Evolutionary conservation across 2,329 filamentous ascomycete genomes (phyloP), one percentile per base, ranked within the genome.

Genomic region (Aspergillus caelatus): DNA sequence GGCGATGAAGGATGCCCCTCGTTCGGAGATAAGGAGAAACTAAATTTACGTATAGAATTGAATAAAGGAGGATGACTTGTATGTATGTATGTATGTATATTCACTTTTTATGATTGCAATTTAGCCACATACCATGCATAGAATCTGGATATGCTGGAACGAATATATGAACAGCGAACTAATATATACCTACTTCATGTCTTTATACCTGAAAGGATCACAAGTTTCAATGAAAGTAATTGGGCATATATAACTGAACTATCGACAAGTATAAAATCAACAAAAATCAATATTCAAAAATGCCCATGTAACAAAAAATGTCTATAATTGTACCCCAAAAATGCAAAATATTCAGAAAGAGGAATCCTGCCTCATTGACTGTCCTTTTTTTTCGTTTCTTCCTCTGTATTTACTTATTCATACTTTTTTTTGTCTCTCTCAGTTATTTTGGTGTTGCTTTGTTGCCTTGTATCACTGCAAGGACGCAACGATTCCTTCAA

Each of bases 1-100:
- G 58, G 79, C 77, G 10, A 52, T 77, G 66, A 72, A 73, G 63
- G 73, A 75, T 43, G 30, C 14, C 10, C 34, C 48, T n/a, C 28
- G 16, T 16, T 52, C 28, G 28, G 48, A 34, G 6, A 12, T 10
- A 28, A 52, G 19, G 28, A 9, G 28, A 19, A 52, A 52, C 48
- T 32, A 21, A 32, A 21, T n/a, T 32, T 12, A 32, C 28, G 28
- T 11, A 52, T 52, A 52, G 28, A 50, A 21, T 52, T 52, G 8
- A 32, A 32, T 23, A 16, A 30, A 52, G 28, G 28, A 32, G 19
- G 19, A 32, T 3, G 28, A 52, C 11, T 52, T 52, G 16, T n/a
- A 52, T 52, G 21, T 52, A 32, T 32, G 32, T 48, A 48, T 52
- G 28, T 52, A 52, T 32, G 19, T 52, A 52, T 52, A 52, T 32